Percentiles rank a stretch among this genome's conserved stretches.
These are phyloP conservation scores for Xylariaceae sp. DNA, from an alignment of 2,329 filamentous ascomycete species.

Conservation along the genomic window DNA sequence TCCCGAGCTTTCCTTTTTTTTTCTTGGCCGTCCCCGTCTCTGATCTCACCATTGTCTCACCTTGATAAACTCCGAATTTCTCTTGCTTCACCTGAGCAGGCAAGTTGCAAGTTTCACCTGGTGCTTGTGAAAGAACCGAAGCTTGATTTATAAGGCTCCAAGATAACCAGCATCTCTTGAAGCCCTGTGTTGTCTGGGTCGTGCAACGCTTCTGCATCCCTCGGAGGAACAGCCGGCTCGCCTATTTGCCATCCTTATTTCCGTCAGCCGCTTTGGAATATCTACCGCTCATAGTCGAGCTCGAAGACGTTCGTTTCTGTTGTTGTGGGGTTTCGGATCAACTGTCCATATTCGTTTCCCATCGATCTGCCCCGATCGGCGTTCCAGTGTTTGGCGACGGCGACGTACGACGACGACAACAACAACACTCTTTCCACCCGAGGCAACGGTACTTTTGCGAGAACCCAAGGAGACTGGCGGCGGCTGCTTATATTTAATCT, in stretches of 20 bases:
- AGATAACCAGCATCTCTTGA: too few relatives aligned
- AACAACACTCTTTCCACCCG: not conserved
- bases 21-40: constrained; percentile 1
- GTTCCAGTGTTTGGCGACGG: not conserved
- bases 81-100: too few relatives aligned
- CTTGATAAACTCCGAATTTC: too few relatives aligned
- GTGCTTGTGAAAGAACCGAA: too few relatives aligned
- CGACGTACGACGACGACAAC: too few relatives aligned
- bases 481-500: not conserved
- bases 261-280: not conserved
- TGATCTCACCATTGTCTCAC: not conserved
- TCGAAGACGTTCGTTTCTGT: not conserved
- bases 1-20: constrained; percentile 4
- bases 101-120: too few relatives aligned
- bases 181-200: too few relatives aligned
- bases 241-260: not conserved
- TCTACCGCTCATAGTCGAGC: not conserved
- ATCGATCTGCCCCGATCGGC: not conserved
- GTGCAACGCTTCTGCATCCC: too few relatives aligned
- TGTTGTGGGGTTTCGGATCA: not conserved
- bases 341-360: not conserved
- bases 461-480: not conserved
- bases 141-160: too few relatives aligned
- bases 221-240: too few relatives aligned
- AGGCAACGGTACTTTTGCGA: not conserved